Evolutionary conservation across 2,329 filamentous ascomycete genomes (phyloP), one percentile per base, ranked within the genome.

Genomic region (Calonectria henricotiae): DNA sequence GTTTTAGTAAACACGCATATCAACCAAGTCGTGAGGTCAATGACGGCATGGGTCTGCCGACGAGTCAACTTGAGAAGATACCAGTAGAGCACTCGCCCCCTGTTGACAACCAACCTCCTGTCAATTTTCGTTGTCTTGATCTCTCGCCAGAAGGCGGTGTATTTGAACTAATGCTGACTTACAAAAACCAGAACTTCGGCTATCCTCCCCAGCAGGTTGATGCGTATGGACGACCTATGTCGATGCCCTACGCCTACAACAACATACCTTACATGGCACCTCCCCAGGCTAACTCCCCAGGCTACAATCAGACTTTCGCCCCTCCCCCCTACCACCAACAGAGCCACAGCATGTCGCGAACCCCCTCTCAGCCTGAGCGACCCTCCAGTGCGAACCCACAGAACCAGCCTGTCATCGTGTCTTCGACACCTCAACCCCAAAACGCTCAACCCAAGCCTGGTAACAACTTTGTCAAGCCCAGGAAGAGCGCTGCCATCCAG

Each of bases 331-430:
- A 77, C 78, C 84, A 78, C 81, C 86, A 85, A 76, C 89, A 71
- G 89, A 92, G 80, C 88, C 91, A 72, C 84, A 89, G 68, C 85
- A 95, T 98, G 92, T 96, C 95, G 2, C 92, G 95, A 76, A 95
- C 90, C 71, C 90, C 93, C 2, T 97, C 94, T 2, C 93, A 96
- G 82, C 88, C 93, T n/a, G 89, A 91, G 77, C 85, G 89, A 58
- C 88, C 88, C 43, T 87, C 91, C 30, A 93, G 94, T 83, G 93
- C 86, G 81, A 90, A 80, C 84, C 93, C 90, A 64, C 79, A 81
- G 80, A 83, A 84, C 83, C 82, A 91, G 82, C 85, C 90, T 79
- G 90, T 82, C 80, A 87, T 85, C 69, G 89, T 91, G 39, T 89
- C 90, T n/a, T 89, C 90, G 72, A 87, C 88, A 6, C 85, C 89